These are phyloP conservation scores for Mycena floridula DNA, from an alignment of 768 basidiomycete genomes.

Conservation along the genomic window DNA sequence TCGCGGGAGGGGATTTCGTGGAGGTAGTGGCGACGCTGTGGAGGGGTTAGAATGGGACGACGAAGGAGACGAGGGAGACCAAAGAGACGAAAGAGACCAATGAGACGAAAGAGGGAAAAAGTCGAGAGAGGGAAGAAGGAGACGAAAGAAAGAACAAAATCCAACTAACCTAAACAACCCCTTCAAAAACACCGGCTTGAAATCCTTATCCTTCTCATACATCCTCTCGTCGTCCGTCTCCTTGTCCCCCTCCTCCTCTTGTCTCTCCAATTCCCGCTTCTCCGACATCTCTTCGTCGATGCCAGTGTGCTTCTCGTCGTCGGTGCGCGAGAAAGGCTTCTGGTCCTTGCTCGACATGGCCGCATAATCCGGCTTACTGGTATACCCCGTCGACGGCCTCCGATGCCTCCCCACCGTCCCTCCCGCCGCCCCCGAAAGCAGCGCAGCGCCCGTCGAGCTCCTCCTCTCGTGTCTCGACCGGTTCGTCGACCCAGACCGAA, in stretches of 20 bases:
- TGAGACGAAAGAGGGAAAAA: not conserved
- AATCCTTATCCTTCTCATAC: constrained; percentile 59
- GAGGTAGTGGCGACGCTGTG: constrained; percentile 96
- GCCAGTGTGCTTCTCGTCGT: not conserved
- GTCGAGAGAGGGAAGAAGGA: too few relatives aligned
- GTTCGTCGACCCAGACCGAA: constrained; percentile 40
- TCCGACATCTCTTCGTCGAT: constrained; percentile 36
- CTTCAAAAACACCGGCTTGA: constrained; percentile 94
- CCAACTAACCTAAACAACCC: constrained; percentile 90
- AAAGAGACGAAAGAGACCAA: too few relatives aligned
- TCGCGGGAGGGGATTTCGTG: constrained; percentile 73
- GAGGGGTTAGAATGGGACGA: too few relatives aligned
- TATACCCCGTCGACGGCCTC: constrained; percentile 65
- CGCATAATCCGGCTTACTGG: constrained; percentile 25
- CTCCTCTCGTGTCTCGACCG: constrained; percentile 65
- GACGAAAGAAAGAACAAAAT: constrained; percentile 9
- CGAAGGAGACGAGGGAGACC: too few relatives aligned
- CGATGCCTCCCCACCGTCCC: constrained; percentile 65
- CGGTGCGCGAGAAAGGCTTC: constrained; percentile 45
- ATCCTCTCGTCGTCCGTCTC: constrained; percentile 31
- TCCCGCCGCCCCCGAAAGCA: constrained; percentile 28
- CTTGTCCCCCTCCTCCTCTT: constrained; percentile 18
- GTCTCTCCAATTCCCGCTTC: constrained; percentile 12
- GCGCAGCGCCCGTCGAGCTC: constrained; percentile 70
- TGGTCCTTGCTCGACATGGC: constrained; percentile 38